Evolutionary conservation across 2,329 filamentous ascomycete species (phyloP), one percentile per base, ranked within the genome.

Genomic region (Nemania diffusa): DNA sequence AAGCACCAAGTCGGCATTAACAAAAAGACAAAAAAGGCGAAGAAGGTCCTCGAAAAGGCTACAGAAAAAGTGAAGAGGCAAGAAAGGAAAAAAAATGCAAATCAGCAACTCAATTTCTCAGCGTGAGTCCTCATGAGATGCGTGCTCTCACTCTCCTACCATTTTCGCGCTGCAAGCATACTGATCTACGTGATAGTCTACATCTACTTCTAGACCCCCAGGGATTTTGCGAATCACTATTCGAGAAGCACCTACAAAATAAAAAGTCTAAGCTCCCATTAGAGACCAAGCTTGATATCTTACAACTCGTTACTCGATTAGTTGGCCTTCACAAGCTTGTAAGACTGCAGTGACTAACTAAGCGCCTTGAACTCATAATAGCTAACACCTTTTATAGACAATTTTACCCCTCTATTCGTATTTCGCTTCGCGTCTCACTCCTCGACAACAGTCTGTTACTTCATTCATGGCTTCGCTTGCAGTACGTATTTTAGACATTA

Each of bases 131-230:
- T 42, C 17, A 34, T 22, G 5, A 15, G 32, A 24, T 22, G 9
- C 37, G 44, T 9, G 17, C 34, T 5, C 44, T 57, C 58, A 5
- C n/a, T 27, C 22, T 40, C 59, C 62, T 2, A 15, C 15, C 9
- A 3, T 58, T 29, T 17, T 11, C 29, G 29, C n/a, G 22, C 24
- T 57, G 17, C 48, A 22, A 37, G 9, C 24, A 32, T 62, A 58
- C 64, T 71, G 20, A 69, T 40, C 22, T n/a, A 29, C 17, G 15
- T 42, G 27, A 27, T 37, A 71, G 69, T 0, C 85, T 99, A 46
- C 96, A 99, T 78, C 86, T 99, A 24, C 85, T 99, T 2, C 92
- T 97, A 78, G 94, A 98, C 73, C 94, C 96, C 0, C 96, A 99
- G 78, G 92, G 92, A 0, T 98, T 98, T 75, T 92, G 94, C 2